Evolutionary conservation across 1,284 basidiomycete genomes (phyloP), one percentile per base, ranked within the genome.

Genomic region (Tremellales sp.): DNA sequence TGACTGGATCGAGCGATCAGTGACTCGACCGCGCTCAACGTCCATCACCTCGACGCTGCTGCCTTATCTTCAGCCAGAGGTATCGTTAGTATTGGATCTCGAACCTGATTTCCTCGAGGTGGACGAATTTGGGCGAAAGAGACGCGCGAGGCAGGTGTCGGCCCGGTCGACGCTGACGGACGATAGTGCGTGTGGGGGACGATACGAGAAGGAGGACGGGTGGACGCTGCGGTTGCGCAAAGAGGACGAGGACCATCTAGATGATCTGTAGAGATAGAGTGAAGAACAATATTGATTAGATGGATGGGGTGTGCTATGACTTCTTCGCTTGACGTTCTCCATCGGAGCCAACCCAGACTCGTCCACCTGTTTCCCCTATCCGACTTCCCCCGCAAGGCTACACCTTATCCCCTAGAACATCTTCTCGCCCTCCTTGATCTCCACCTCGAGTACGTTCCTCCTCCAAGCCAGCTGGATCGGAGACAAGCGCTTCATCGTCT

Each of bases 361-460:
- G n/a, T n/a, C n/a, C n/a, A n/a, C n/a, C n/a, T n/a, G n/a, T n/a
- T n/a, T n/a, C n/a, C n/a, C n/a, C n/a, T n/a, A n/a, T n/a, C n/a
- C n/a, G n/a, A n/a, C n/a, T n/a, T n/a, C n/a, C n/a, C n/a, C n/a
- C n/a, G n/a, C n/a, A n/a, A n/a, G n/a, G n/a, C n/a, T n/a, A n/a
- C n/a, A n/a, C n/a, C n/a, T n/a, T n/a, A n/a, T n/a, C n/a, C n/a
- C n/a, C n/a, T n/a, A n/a, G n/a, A n/a, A n/a, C n/a, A n/a, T n/a
- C n/a, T n/a, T n/a, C n/a, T 39, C 27, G 9, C 37, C 37, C 19
- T 31, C 36, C 43, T 43, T 47, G 33, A 61, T 51, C 42, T 61
- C 54, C n/a, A 60, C 56, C 37, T 53, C 48, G 14, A 54, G 19
- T n/a, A n/a, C n/a, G 26, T 49, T 52, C 29, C 47, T 40, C 34